Evolutionary conservation across 2,329 filamentous ascomycete genomes (phyloP).

Genomic region (Colletotrichum neosansevieriae): DNA sequence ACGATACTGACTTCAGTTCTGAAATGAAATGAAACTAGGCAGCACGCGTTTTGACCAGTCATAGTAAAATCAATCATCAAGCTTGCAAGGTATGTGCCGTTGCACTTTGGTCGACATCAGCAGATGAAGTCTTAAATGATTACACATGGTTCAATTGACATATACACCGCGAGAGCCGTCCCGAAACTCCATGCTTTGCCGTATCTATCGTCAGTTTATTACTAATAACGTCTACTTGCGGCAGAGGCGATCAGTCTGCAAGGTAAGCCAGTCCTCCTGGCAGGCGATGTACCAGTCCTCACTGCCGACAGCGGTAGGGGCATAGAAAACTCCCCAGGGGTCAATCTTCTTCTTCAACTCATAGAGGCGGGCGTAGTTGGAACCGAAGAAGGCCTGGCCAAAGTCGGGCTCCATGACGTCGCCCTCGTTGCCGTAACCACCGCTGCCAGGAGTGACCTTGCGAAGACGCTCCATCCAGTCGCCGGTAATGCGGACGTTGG

Average conservation of each 20-base stretch:
- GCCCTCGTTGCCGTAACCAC: constrained; percentile 49
- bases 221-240: neutral
- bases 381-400: constrained; percentile 47
- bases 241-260: constrained; percentile 36
- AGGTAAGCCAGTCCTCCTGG: constrained; percentile 38
- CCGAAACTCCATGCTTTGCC: neutral
- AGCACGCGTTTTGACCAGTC: too few relatives aligned
- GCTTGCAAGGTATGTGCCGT: too few relatives aligned
- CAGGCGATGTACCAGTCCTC: constrained; percentile 45
- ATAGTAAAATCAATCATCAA: too few relatives aligned
- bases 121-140: too few relatives aligned
- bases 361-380: constrained; percentile 45
- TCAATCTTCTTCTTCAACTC: constrained; percentile 49
- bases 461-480: constrained; percentile 49
- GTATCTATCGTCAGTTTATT: neutral
- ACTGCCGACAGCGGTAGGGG: constrained; percentile 46
- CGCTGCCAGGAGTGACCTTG: constrained; percentile 44
- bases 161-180: neutral
- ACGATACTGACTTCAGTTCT: too few relatives aligned
- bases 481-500: constrained; percentile 47
- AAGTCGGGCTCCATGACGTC: constrained; percentile 49
- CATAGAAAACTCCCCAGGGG: constrained; percentile 47
- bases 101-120: too few relatives aligned
- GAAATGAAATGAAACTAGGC: too few relatives aligned
- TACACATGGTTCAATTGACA: neutral